phyloP scores from a whole-genome alignment of 768 basidiomycete species.

The Podaxis carcinomalis region DNA sequence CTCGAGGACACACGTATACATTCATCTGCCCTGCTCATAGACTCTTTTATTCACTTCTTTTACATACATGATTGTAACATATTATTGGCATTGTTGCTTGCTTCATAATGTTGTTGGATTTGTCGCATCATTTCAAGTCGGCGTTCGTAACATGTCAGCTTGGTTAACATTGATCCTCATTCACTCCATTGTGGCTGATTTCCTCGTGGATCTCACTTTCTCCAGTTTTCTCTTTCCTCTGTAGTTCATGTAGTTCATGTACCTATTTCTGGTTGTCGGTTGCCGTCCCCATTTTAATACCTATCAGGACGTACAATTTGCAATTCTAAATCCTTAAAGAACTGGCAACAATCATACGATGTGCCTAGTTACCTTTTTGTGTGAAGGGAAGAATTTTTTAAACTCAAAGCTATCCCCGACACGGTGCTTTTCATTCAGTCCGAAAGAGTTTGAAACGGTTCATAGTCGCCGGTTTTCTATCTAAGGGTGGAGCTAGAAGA shows the following conservation, averaged over 20 bases:
- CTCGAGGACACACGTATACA: neutral
- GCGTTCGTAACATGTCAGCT: neutral
- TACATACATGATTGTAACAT: constrained; percentile 1
- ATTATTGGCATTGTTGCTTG: neutral
- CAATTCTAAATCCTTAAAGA: neutral
- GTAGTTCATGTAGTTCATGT: neutral
- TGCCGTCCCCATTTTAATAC: neutral
- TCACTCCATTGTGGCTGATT: neutral
- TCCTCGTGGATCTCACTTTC: neutral
- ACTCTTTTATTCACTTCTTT: neutral
- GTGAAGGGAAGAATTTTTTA: neutral
- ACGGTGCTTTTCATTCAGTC: neutral
- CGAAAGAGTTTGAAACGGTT: neutral
- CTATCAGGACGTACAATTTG: neutral
- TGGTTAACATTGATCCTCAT: neutral
- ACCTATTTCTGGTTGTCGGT: neutral
- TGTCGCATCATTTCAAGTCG: neutral
- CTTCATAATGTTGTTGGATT: neutral
- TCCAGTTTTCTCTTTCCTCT: neutral
- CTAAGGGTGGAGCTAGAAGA: neutral
- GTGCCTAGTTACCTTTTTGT: neutral
- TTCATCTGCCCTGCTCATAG: neutral
- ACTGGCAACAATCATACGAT: neutral
- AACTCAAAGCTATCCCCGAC: neutral
- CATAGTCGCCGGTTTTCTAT: neutral